Evolutionary conservation across 1,284 basidiomycete genomes (phyloP).

Genomic region (Puccinia polysora): DNA sequence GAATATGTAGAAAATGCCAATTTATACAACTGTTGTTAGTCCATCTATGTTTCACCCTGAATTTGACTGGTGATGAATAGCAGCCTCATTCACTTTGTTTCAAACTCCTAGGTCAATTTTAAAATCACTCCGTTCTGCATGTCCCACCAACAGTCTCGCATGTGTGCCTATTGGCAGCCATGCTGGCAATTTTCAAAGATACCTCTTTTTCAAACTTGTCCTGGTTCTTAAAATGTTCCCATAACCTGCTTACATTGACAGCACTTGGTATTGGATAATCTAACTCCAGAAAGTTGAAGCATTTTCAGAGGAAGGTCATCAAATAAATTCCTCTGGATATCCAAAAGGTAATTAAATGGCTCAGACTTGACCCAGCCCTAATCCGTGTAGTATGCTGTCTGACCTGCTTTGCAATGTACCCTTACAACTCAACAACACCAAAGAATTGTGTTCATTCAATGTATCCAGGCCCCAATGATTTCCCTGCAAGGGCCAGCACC

Average conservation of each 20-base stretch:
- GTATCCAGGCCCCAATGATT: neutral
- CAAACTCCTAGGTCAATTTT: neutral
- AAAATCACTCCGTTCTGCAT: neutral
- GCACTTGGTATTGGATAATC: neutral
- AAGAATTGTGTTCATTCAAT: constrained; percentile 1
- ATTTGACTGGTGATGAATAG: no score
- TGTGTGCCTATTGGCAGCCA: neutral
- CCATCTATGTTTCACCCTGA: no score
- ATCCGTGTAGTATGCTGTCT: constrained; percentile 12
- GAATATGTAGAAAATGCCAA: no score
- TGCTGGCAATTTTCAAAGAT: constrained; percentile 2
- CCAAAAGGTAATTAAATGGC: neutral
- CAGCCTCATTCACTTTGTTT: no score
- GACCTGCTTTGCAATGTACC: constrained; percentile 19
- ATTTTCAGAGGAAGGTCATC: neutral
- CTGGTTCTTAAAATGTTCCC: constrained; percentile 7
- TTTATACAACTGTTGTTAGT: no score
- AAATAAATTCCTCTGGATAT: constrained; percentile 1
- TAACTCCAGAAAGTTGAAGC: neutral
- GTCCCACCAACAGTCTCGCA: neutral
- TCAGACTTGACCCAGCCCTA: neutral
- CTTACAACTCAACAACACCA: constrained; percentile 3
- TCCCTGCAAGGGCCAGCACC: no score
- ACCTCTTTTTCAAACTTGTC: neutral
- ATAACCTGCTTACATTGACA: neutral